These are phyloP conservation scores for Hypoxylon lienhwacheense DNA, from an alignment of 495 filamentous ascomycete species.

Conservation along the genomic window DNA sequence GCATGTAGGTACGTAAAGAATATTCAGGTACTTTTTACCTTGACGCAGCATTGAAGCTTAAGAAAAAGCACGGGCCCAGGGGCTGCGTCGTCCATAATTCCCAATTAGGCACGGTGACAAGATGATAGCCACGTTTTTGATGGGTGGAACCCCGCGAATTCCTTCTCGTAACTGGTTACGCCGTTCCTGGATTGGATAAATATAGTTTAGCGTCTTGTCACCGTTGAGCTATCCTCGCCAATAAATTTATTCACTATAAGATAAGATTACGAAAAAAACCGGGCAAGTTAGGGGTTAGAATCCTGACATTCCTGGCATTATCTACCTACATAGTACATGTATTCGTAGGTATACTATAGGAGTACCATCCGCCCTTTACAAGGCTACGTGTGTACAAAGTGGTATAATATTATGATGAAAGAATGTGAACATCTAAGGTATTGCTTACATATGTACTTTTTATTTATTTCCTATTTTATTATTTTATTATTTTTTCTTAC, in stretches of 20 bases:
- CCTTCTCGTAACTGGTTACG: conserved; percentile 12
- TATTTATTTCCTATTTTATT: too few species aligned
- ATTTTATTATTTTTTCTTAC: too few species aligned
- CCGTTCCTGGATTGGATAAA: conserved; percentile 3
- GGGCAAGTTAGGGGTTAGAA: conserved; percentile 7
- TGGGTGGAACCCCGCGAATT: conserved; percentile 12
- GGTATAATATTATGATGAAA: too few species aligned
- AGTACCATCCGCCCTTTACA: too few species aligned
- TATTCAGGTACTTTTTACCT: too few species aligned
- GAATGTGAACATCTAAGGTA: too few species aligned
- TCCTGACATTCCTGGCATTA: conserved; percentile 27
- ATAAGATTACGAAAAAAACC: not conserved
- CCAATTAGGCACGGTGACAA: not conserved
- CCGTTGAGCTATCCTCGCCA: conserved; percentile 9
- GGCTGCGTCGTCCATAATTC: not conserved
- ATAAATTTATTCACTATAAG: conserved; percentile 11
- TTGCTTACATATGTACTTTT: too few species aligned
- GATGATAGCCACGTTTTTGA: conserved; percentile 22
- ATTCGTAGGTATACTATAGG: too few species aligned
- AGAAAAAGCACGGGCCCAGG: conserved; percentile 20
- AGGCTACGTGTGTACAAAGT: too few species aligned
- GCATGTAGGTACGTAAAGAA: not conserved
- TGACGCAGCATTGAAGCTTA: too few species aligned
- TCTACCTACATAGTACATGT: conserved; percentile 18
- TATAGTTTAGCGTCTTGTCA: conserved; percentile 1